Evolutionary conservation across 495 filamentous ascomycete genomes (phyloP), one percentile per base, ranked within the genome.

Genomic region (Lineolata rhizophorae): DNA sequence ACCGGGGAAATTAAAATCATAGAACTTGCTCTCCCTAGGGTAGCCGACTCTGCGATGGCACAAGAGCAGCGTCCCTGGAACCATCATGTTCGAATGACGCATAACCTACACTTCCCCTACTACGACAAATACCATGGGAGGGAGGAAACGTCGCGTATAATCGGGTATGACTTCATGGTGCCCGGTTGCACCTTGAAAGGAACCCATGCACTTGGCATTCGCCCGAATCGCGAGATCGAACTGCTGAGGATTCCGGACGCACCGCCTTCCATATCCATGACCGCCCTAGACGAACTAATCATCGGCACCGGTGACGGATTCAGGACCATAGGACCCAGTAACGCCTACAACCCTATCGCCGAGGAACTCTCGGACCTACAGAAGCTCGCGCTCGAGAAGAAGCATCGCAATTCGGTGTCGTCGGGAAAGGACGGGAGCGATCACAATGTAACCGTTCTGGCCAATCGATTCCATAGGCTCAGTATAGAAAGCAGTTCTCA

Each of bases 141-240:
- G 49, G 34, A 61, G 44, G 55, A 70, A 52, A 56, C 64, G 6
- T 62, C 74, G 26, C 64, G 72, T 11, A 67, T 93, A 19, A 74
- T 87, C 0, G 76, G 76, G 1, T 93, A 91, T 48, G 84, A 94
- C 44, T 91, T 81, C 59, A 58, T 90, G 33, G 77, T 54, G 44
- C 46, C 65, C 59, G 53, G 70, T 13, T 64, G 54, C 28, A 61
- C 61, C 1, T 54, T 64, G 5, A 52, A 71, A 26, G 71, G 70
- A 30, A 68, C 76, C 14, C 66, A 68, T 29, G 61, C 69, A 20
- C 55, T 91, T 37, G 69, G 72, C 3, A 53, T 84, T 11, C 62
- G 72, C 28, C 71, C 69, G 3, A 70, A 68, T 46, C 70, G 75
- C n/a, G 49, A 57, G 2, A 60, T 83, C 28, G 69, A 69, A 11